phyloP scores from a whole-genome alignment of 164 flowering plant species.

The Tetracentron sinense region DNA sequence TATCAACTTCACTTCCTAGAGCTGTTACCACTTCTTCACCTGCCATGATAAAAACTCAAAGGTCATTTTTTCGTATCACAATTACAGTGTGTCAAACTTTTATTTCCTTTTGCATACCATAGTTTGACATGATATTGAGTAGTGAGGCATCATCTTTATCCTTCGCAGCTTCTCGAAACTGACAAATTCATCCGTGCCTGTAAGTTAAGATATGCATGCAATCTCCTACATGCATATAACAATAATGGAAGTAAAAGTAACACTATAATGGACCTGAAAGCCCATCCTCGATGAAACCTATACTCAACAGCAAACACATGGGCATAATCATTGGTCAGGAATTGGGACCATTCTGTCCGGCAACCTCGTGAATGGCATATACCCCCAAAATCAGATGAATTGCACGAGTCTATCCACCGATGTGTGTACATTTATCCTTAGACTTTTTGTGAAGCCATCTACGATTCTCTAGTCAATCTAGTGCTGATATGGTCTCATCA shows the following conservation, averaged over 20 bases:
- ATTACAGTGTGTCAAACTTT: not conserved
- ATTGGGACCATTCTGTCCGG: no score
- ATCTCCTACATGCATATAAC: not conserved
- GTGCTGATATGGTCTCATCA: no score
- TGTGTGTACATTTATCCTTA: no score
- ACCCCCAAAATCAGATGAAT: no score
- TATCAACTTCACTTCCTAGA: constrained; percentile 95
- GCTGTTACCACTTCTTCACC: constrained; percentile 97
- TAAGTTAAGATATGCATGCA: constrained; percentile 9
- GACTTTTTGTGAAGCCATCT: no score
- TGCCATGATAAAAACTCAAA: constrained; percentile 17
- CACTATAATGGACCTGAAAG: not conserved
- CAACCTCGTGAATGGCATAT: no score
- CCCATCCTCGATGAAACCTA: not conserved
- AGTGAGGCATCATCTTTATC: constrained; percentile 55
- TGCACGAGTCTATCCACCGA: no score
- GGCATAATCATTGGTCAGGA: no score
- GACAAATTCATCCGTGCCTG: constrained; percentile 17
- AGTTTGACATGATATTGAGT: constrained; percentile 73
- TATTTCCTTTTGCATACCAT: constrained; percentile 52
- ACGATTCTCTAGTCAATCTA: no score
- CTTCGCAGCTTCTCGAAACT: constrained; percentile 85
- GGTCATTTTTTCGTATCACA: not conserved
- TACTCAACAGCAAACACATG: not conserved
- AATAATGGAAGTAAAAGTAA: not conserved